Conservation (phyloP, 2,329 filamentous ascomycete species). For the Aspergillus oerlinghausenensis region DNA sequence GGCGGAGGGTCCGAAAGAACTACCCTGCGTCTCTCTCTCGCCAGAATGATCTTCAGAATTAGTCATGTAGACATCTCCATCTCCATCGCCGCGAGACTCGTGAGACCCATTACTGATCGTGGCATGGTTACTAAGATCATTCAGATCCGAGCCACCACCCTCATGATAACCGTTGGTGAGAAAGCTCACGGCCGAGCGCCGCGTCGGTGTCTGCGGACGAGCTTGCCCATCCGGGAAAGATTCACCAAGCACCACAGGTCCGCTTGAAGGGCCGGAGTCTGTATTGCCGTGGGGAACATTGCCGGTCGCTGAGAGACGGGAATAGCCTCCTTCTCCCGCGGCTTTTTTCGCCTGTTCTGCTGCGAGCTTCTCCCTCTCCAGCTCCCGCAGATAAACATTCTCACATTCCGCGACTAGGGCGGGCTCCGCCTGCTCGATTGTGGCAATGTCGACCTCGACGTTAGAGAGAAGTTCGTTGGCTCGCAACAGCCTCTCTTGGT, state of each 20-base stretch:
- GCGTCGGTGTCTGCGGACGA: constrained; percentile 53
- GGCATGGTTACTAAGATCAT: constrained; percentile 29
- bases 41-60: constrained; percentile 43
- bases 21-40: constrained; percentile 41
- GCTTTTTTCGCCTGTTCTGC: constrained; percentile 50
- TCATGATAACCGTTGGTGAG: constrained; percentile 57
- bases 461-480: constrained; percentile 90
- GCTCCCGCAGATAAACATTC: constrained; percentile 68
- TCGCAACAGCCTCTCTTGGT: constrained; percentile 75
- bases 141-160: constrained; percentile 37
- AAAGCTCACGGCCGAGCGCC: constrained; percentile 42
- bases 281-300: constrained; percentile 51
- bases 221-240: constrained; percentile 53
- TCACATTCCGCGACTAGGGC: constrained; percentile 70
- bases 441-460: constrained; percentile 86
- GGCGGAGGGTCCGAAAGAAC: constrained; percentile 48
- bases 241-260: constrained; percentile 60
- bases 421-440: constrained; percentile 63
- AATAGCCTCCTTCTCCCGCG: constrained; percentile 38
- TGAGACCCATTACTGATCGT: constrained; percentile 56
- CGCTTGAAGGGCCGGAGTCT: constrained; percentile 46
- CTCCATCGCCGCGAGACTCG: constrained; percentile 37
- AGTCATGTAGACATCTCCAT: constrained; percentile 60
- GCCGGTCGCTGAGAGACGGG: constrained; percentile 44
- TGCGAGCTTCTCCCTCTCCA: constrained; percentile 62